Percentiles rank a stretch among this genome's conserved stretches.
phyloP scores from a whole-genome alignment of 1,284 basidiomycete genomes.

The Psilocybe mexicana region DNA sequence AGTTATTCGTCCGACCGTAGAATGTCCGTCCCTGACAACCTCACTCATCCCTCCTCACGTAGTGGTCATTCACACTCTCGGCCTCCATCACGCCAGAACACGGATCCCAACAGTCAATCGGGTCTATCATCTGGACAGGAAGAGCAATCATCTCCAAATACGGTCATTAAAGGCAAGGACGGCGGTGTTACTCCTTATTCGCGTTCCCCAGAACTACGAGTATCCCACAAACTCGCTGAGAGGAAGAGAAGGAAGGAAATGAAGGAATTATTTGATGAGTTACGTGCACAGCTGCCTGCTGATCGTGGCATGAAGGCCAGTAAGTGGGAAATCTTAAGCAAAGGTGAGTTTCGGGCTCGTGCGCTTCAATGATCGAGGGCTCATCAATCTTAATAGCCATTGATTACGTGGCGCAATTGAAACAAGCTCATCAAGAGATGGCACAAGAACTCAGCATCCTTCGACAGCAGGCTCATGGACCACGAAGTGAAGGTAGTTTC shows the following conservation, averaged over 20 bases:
- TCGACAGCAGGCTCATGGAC: slow-evolving; percentile 69
- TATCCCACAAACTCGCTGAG: slow-evolving; percentile 94
- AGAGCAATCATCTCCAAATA: slow-evolving; percentile 32
- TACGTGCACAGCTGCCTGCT: slow-evolving; percentile 86
- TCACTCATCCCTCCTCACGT: slow-evolving; percentile 49
- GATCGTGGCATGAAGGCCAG: slow-evolving; percentile 93
- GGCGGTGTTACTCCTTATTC: slow-evolving; percentile 83
- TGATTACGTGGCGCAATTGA: slow-evolving; percentile 81
- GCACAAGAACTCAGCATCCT: slow-evolving; percentile 75
- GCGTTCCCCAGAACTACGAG: slow-evolving; percentile 87
- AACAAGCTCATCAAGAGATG: slow-evolving; percentile 76
- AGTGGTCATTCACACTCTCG: slow-evolving; percentile 66
- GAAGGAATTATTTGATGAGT: slow-evolving; percentile 95
- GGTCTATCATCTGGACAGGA: slow-evolving; percentile 34
- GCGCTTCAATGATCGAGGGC: slow-evolving; percentile 5
- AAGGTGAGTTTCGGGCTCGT: slow-evolving; percentile 53
- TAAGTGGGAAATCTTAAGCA: slow-evolving; percentile 96
- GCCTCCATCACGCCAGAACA: slow-evolving; percentile 64
- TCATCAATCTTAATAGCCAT: slow-evolving; percentile 52
- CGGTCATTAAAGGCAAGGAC: slow-evolving; percentile 27
- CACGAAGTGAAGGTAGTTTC: slow-evolving; percentile 59
- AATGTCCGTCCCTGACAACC: slow-evolving; percentile 69
- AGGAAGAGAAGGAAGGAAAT: slow-evolving; percentile 95
- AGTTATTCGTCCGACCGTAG: slow-evolving; percentile 64
- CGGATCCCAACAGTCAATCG: slow-evolving; percentile 33